Base-by-base conservation (phyloP, 2,329 filamentous ascomycete genomes). In the Verticillium tricorpus region DNA sequence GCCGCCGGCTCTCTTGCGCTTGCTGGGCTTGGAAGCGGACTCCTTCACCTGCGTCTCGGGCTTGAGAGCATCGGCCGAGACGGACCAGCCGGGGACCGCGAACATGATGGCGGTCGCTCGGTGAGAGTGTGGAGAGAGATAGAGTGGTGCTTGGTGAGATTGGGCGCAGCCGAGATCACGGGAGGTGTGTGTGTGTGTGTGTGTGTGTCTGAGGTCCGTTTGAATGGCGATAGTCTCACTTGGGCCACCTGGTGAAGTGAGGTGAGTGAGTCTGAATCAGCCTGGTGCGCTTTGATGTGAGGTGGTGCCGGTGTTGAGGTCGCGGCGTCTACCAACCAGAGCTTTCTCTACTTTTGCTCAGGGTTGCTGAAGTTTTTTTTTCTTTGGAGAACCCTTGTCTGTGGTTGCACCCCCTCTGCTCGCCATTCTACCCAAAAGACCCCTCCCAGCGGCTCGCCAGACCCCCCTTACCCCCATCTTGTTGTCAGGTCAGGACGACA, bases 1-100 rank as follows among this genome's bases (percentile, higher is more conserved):
- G 7, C 40, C 40, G 63, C 70, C 67, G 62, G 70, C 62, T 65
- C 80, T 79, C 78, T 87, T 88, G 65, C 86, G 83, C 76, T 88
- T 86, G 71, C 82, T 88, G 25, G 57, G 57, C n/a, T 59, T 32
- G 67, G 81, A 80, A 69, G 82, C 85, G 39, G 61, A 57, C 50
- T 63, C 57, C 59, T 62, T 61, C 17, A 60, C 61, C 12, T 67
- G 63, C 64, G 80, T 83, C 76, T 97, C 92, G 34, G 86, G 77
- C 76, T 92, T 92, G 66, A 96, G 85, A 59, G 79, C 80, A 67
- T 87, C 85, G 64, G 89, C 84, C 61, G 91, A 86, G 39, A 97
- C 82, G 45, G 92, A 92, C 93, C 94, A 97, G 68, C 95, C 95
- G 70, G 91, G 91, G 34, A 98, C 93, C 11, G 93, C 89, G 75